Evolutionary conservation across 305 asterid genomes (phyloP), one percentile per base, ranked within the genome.

Genomic region (Andrographis paniculata): DNA sequence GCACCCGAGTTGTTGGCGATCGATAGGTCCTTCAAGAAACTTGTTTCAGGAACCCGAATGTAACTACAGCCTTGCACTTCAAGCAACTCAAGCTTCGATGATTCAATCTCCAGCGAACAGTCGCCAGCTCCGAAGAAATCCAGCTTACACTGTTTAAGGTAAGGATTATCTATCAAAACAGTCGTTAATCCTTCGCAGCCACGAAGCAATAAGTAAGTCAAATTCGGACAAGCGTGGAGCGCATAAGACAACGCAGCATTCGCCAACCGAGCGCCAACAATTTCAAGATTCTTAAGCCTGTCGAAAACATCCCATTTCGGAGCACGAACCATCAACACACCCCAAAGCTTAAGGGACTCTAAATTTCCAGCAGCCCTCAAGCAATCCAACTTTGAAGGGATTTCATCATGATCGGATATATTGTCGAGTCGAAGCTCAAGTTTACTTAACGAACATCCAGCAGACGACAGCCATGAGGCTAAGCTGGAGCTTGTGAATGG

Each of bases 31-130:
- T 61, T 78, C 54, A 86, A 72, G 65, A 48, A 68, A 20, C 27
- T 72, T 58, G 95, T 69, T 56, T 75, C 85, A 9, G 14, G 58
- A 65, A 79, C 95, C 66, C 82, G 63, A 48, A 91, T 77, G 59
- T 80, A 54, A 63, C 93, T 77, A 67, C 95, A 91, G 27, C 99
- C 99, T 62, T 91, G 96, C n/a, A 86, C 89, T 53, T 91, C 94
- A 33, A 91, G 92, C 6, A 71, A 67, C 53, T 73, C 78, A 18
- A 91, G 75, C 49, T 55, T 69, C 4, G 79, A 68, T 14, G 95
- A 77, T 64, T 46, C 48, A 40, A 91, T 16, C 2, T 61, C 62
- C 24, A 91, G 85, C 7, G 74, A 61, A 64, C 85, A 78, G 54
- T 80, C 71, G 13, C 95, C 95, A 48, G 50, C 59, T 17, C 96